Percentiles rank a stretch among this genome's conserved stretches.
phyloP scores from a whole-genome alignment of 2,329 filamentous ascomycete genomes.

The Aspergillus sp. region DNA sequence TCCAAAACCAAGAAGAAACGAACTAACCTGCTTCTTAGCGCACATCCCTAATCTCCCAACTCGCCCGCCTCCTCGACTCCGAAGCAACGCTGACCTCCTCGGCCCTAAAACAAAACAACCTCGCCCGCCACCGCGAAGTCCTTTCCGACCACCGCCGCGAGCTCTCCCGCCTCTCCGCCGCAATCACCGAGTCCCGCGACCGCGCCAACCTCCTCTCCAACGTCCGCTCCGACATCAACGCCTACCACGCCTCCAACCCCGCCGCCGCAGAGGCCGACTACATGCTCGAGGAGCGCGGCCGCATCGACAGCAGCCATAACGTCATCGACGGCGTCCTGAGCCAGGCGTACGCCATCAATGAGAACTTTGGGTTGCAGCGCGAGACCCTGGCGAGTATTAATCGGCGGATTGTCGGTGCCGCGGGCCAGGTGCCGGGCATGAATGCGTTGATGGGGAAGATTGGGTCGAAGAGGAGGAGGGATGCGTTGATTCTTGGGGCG shows the following conservation, averaged over 20 bases:
- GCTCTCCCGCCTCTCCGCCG: conserved; percentile 69
- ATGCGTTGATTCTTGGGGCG: conserved; percentile 86
- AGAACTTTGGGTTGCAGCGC: conserved; percentile 82
- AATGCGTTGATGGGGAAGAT: conserved; percentile 91
- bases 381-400: conserved; percentile 89
- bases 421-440: conserved; percentile 87
- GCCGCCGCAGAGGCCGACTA: conserved; percentile 88
- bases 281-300: conserved; percentile 85
- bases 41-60: conserved; percentile 75
- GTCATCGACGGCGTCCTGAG: conserved; percentile 87
- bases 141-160: conserved; percentile 84
- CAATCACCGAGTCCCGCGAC: conserved; percentile 75
- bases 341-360: conserved; percentile 95
- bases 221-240: conserved; percentile 87
- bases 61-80: conserved; percentile 86
- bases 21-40: conserved; percentile 48
- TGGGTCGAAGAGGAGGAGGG: conserved; percentile 88
- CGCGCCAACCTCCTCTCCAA: conserved; percentile 87
- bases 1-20: too few relatives aligned
- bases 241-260: conserved; percentile 80
- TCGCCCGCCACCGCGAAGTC: conserved; percentile 86
- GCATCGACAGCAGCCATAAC: conserved; percentile 85
- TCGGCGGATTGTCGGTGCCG: conserved; percentile 81
- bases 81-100: conserved; percentile 84
- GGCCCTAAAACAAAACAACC: conserved; percentile 94